Conservation (phyloP, 192 early-diverging fungal species). For the Backusella australiensis region DNA sequence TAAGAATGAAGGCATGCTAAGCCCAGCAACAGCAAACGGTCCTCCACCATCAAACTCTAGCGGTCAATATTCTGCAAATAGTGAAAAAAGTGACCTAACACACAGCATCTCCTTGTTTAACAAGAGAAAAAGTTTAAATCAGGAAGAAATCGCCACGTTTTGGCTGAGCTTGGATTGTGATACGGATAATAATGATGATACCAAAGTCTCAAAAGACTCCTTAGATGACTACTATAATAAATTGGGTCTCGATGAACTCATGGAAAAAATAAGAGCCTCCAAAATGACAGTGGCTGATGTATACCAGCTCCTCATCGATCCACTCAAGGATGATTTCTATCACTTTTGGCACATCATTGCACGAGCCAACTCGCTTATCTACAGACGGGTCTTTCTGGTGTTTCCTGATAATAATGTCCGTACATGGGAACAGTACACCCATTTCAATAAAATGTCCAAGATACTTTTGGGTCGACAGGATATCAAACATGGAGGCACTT, state of each 20-base stretch:
- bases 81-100: background rate
- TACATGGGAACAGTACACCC: constrained; percentile 52
- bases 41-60: background rate
- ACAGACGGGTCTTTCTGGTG: constrained; percentile 70
- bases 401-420: constrained; percentile 79
- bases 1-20: background rate
- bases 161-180: constrained; percentile 17
- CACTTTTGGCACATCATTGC: constrained; percentile 62
- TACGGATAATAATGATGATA: constrained; percentile 26
- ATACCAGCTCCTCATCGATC: constrained; percentile 53
- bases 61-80: background rate
- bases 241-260: background rate
- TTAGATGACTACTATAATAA: background rate
- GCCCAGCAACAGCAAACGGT: background rate
- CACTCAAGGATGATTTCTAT: constrained; percentile 57
- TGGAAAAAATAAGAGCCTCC: background rate
- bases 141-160: background rate
- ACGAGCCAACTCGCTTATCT: constrained; percentile 58
- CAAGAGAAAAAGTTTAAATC: constrained; percentile 16
- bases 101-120: background rate
- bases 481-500: constrained; percentile 7
- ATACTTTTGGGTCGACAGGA: constrained; percentile 6
- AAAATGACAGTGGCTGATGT: background rate
- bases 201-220: background rate
- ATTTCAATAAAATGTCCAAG: constrained; percentile 34